Base-by-base conservation (phyloP, 73 alveolate genomes). In the Paramecium octaurelia region DNA sequence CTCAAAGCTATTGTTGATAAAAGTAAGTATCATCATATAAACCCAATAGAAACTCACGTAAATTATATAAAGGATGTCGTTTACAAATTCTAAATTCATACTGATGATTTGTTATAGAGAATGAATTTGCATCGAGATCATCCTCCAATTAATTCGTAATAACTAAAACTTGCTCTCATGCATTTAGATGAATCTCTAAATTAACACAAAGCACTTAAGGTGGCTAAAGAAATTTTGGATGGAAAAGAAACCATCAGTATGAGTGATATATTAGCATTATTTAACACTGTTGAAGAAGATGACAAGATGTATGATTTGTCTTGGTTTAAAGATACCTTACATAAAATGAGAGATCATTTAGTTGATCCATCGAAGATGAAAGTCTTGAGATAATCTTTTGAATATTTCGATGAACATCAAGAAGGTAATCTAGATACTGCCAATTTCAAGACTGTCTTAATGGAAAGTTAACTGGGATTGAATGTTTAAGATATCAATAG, bases 381-480 rank as follows among this genome's bases (percentile, higher is more conserved):
- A 18, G 48, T 40, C 7, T 42, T 89, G 8, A 69, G 92, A 46
- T 31, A 46, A 4, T 89, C 90, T 5, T 89, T 89, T 50, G 94
- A 89, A 85, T 70, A 71, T 71, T 89, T 70, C 10, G 94, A 89
- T 89, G 94, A 89, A 46, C 94, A 89, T 69, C 24, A 89, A 70
- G 94, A 89, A 54, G 94, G 94, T 27, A 89, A 42, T 44, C 58
- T 89, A 8, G 94, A 89, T 44, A 89, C 94, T 42, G 94, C 94
- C 0, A 89, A 89, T 73, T 89, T 89, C 21, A 89, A 89, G 58
- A 89, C 94, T 46, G 86, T 77, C 4, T 71, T 89, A 42, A 89
- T 89, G 94, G 88, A 83, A 89, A 50, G 94, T 31, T 31, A 8
- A 42, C 71, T 89, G 76, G 88, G 88, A 27, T 83, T 89, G 2